Evolutionary conservation across 768 basidiomycete species (phyloP).

Genomic region (Cystofilobasidium bisporidii): DNA sequence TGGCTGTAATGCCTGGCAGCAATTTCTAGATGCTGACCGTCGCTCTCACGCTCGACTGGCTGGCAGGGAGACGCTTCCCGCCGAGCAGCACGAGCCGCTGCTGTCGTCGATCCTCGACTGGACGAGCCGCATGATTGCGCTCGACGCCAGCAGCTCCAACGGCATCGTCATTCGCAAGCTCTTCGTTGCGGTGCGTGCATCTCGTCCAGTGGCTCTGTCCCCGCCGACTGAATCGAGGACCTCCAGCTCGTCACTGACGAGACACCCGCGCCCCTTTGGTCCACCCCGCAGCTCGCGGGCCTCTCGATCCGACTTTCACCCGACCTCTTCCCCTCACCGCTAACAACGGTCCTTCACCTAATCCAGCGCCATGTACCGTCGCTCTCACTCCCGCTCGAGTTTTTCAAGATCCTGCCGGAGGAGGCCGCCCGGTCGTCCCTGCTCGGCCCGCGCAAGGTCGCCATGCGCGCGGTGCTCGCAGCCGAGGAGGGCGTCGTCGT

Average conservation of each 20-base stretch:
- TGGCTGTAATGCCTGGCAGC: too few species aligned
- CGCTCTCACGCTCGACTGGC: background rate
- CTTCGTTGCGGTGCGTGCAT: slow-evolving; percentile 72
- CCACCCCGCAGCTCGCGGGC: slow-evolving; percentile 10
- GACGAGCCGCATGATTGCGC: slow-evolving; percentile 50
- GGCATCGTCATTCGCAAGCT: slow-evolving; percentile 74
- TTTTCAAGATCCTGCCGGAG: slow-evolving; percentile 40
- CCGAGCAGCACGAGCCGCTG: slow-evolving; percentile 51
- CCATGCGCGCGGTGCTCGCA: slow-evolving; percentile 11
- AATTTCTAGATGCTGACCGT: background rate
- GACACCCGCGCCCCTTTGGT: background rate
- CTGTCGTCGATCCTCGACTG: slow-evolving; percentile 61
- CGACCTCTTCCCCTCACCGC: slow-evolving; percentile 63
- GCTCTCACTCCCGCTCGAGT: slow-evolving; percentile 11
- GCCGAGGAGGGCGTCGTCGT: slow-evolving; percentile 18
- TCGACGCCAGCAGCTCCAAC: slow-evolving; percentile 42
- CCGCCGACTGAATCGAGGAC: too few species aligned
- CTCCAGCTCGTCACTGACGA: background rate
- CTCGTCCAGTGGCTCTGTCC: too few species aligned
- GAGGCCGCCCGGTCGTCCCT: slow-evolving; percentile 47
- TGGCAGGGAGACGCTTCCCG: slow-evolving; percentile 63
- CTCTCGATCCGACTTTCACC: slow-evolving; percentile 44
- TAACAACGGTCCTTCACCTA: slow-evolving; percentile 53
- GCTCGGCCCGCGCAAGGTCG: slow-evolving; percentile 15
- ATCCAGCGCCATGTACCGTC: slow-evolving; percentile 53